Evolutionary conservation across 495 filamentous ascomycete genomes (phyloP).

Genomic region (Chaetomium tenue): DNA sequence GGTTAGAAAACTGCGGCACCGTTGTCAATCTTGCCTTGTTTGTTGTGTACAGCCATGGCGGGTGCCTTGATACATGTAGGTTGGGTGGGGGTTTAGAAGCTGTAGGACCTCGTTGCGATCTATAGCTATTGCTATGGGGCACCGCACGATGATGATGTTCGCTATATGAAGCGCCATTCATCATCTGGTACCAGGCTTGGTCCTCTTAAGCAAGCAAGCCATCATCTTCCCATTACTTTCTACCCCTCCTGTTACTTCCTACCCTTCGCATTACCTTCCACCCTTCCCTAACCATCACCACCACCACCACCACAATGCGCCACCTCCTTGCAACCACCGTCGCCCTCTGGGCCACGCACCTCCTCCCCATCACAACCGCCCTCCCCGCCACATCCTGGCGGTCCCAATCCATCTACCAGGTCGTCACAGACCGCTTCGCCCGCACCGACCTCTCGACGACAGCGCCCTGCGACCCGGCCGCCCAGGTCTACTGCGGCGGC

Average conservation of each 20-base stretch:
- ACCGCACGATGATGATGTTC: not conserved
- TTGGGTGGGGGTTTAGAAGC: too few species aligned
- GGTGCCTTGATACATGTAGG: not conserved
- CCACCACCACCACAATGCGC: slow-evolving; percentile 9
- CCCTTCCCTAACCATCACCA: not conserved
- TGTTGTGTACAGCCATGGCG: not conserved
- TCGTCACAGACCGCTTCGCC: slow-evolving; percentile 74
- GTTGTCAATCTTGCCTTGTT: not conserved
- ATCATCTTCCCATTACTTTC: too few species aligned
- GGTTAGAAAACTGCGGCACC: not conserved
- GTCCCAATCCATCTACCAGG: slow-evolving; percentile 67
- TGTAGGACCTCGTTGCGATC: too few species aligned
- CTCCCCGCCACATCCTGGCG: slow-evolving; percentile 42
- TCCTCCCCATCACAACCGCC: slow-evolving; percentile 3
- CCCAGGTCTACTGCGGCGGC: slow-evolving; percentile 68
- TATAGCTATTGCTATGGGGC: too few species aligned
- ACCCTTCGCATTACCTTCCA: too few species aligned
- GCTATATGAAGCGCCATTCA: too few species aligned
- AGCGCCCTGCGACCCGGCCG: slow-evolving; percentile 49
- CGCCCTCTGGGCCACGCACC: slow-evolving; percentile 19
- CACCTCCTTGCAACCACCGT: not conserved
- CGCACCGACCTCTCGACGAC: slow-evolving; percentile 64
- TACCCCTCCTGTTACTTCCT: too few species aligned
- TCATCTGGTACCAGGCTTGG: too few species aligned
- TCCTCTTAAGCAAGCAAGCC: too few species aligned